Conservation (phyloP, 2,329 filamentous ascomycete genomes). For the Fusarium verrucosum region DNA sequence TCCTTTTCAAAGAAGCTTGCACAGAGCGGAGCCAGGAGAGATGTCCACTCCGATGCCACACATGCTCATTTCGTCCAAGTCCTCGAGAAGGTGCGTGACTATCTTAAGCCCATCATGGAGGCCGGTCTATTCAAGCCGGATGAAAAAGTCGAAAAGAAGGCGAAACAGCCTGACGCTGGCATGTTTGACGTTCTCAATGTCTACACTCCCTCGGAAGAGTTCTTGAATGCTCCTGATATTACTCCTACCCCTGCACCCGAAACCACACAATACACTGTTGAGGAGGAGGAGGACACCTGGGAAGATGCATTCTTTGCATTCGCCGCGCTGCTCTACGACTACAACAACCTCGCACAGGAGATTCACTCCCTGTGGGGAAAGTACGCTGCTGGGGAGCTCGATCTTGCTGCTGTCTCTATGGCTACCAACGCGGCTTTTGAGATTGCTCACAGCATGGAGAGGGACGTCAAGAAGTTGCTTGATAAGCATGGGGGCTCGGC, state of each 20-base stretch:
- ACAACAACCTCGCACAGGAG: constrained; percentile 2
- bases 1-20: constrained; percentile 19
- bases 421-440: constrained; percentile 38
- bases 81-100: constrained; percentile 31
- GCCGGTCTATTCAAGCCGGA: constrained; percentile 4
- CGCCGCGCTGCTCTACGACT: constrained; percentile 13
- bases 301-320: constrained; percentile 24
- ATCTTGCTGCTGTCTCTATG: constrained; percentile 32
- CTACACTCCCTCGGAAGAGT: constrained; percentile 26
- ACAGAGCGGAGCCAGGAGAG: not conserved
- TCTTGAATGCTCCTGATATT: constrained; percentile 27
- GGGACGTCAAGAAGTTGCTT: constrained; percentile 56
- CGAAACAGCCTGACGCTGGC: not conserved
- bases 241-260: not conserved
- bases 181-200: constrained; percentile 26
- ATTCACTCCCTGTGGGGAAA: constrained; percentile 24
- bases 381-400: not conserved
- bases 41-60: not conserved
- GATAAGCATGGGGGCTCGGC: not conserved
- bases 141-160: not conserved
- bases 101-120: constrained; percentile 27
- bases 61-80: constrained; percentile 34
- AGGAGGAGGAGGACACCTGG: constrained; percentile 17
- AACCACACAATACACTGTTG: constrained; percentile 10
- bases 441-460: constrained; percentile 42